Evolutionary conservation across 352 stramenopile genomes (phyloP), one percentile per base, ranked within the genome.

Genomic region (Globisporangium viniferum): DNA sequence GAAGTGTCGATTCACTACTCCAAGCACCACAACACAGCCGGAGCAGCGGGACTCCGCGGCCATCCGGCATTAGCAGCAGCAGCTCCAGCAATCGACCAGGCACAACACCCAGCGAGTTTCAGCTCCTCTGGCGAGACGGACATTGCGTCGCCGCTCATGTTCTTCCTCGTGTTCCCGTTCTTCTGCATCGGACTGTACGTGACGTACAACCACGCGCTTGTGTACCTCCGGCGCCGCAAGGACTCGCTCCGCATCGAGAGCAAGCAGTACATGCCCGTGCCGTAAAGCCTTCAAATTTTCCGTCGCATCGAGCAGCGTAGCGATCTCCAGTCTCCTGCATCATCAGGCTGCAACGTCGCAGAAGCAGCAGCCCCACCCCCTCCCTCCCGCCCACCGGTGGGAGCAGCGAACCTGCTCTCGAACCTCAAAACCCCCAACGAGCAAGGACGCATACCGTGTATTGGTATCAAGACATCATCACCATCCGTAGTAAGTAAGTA

Each of bases 181-280:
- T 85, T 89, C 63, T 79, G 67, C 54, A 71, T 92, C 62, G 84
- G 84, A 1, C 57, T 90, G 29, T 89, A 85, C 71, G 80, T 84
- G 44, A 80, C 73, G 35, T 61, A 79, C 64, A 76, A 75, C 14
- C 67, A 78, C 27, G 66, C 71, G 9, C 53, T 79, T 18, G 77
- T 75, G 33, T 89, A 85, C 57, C 9, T 88, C 24, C 80, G 81
- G 10, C 81, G 84, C 5, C 81, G 81, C 57, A 75, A 80, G n/a
- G 83, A 90, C 57, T 73, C 86, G 62, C 74, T 84, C 14, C 76
- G 83, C 41, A 82, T 92, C 67, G 81, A 86, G 62, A 76, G 77
- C 67, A 84, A 88, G 67, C 83, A 87, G 72, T 92, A 92, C 72
- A 80, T 80, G 74, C 80, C 83, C 46, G 81, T 92, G 56, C 64